Evolutionary conservation across 257 asterid species (phyloP).

Genomic region (Nicotiana obtusifolia): DNA sequence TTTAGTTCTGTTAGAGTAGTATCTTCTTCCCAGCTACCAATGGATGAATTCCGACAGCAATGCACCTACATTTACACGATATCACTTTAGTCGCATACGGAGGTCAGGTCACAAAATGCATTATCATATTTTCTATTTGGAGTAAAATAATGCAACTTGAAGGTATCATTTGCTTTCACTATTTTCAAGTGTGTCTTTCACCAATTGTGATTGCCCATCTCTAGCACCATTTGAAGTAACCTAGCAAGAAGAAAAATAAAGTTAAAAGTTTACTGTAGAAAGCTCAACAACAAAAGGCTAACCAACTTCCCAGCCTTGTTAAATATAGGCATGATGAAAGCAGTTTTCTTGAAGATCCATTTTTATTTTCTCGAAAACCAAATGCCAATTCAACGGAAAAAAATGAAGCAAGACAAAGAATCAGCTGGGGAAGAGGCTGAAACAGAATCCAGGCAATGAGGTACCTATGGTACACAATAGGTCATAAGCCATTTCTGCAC

Average conservation of each 20-base stretch:
- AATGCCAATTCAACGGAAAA: neutral
- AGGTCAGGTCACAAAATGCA: too few relatives aligned
- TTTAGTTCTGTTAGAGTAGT: conserved; percentile 7
- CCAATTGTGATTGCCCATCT: conserved; percentile 39
- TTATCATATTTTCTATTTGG: neutral
- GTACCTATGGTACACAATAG: neutral
- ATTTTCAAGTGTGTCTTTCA: conserved; percentile 36
- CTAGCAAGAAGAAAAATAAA: conserved; percentile 23
- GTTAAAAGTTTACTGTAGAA: neutral
- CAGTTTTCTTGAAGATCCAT: neutral
- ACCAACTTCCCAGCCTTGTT: too few relatives aligned
- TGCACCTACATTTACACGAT: conserved; percentile 33
- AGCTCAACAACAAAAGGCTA: too few relatives aligned
- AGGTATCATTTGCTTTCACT: conserved; percentile 50
- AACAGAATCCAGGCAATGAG: neutral
- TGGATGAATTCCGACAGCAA: conserved; percentile 45
- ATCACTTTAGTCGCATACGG: neutral
- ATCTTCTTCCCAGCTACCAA: conserved; percentile 24
- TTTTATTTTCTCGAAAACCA: neutral
- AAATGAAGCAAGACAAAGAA: neutral
- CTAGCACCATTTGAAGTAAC: conserved; percentile 23
- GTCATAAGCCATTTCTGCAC: neutral
- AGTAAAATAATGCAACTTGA: neutral
- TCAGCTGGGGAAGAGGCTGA: neutral
- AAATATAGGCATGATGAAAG: too few relatives aligned